phyloP scores from a whole-genome alignment of 2,329 filamentous ascomycete genomes.

The Diaporthe capsici region DNA sequence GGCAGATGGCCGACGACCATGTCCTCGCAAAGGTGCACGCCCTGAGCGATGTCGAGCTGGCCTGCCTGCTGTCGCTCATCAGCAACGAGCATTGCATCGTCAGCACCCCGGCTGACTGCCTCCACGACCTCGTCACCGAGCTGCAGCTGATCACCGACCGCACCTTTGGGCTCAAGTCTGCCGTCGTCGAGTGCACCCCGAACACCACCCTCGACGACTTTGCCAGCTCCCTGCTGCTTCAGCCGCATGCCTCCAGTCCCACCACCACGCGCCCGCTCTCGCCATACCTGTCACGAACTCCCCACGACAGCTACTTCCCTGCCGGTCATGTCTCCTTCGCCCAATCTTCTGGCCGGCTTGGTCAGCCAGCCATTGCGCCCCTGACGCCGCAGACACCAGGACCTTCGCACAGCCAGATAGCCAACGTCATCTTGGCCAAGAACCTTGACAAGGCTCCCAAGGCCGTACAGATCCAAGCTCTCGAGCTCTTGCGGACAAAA shows the following conservation, averaged over 20 bases:
- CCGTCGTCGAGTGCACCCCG: slow-evolving; percentile 79
- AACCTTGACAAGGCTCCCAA: slow-evolving; percentile 82
- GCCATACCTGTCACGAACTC: slow-evolving; percentile 37
- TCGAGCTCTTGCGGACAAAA: slow-evolving; percentile 83
- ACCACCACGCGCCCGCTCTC: slow-evolving; percentile 45
- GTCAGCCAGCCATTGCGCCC: slow-evolving; percentile 42
- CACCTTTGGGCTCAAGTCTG: slow-evolving; percentile 80
- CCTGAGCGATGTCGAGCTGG: slow-evolving; percentile 90
- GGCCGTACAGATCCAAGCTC: slow-evolving; percentile 84
- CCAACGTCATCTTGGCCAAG: slow-evolving; percentile 86
- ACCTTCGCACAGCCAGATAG: slow-evolving; percentile 64
- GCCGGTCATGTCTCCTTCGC: slow-evolving; percentile 35
- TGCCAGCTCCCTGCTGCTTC: slow-evolving; percentile 75
- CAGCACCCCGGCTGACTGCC: slow-evolving; percentile 73
- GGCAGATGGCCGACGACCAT: slow-evolving; percentile 71
- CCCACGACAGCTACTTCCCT: slow-evolving; percentile 47
- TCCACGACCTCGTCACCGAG: slow-evolving; percentile 81
- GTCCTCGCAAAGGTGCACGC: slow-evolving; percentile 80
- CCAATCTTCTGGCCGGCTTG: slow-evolving; percentile 20
- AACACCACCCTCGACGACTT: slow-evolving; percentile 87
- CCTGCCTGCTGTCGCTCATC: slow-evolving; percentile 84
- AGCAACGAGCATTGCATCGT: slow-evolving; percentile 91
- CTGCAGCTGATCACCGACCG: slow-evolving; percentile 77
- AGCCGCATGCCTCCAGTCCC: slow-evolving; percentile 57
- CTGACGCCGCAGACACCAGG: slow-evolving; percentile 45